Base-by-base conservation (phyloP, 306 rosid species). In the Cucurbita moschata region DNA sequence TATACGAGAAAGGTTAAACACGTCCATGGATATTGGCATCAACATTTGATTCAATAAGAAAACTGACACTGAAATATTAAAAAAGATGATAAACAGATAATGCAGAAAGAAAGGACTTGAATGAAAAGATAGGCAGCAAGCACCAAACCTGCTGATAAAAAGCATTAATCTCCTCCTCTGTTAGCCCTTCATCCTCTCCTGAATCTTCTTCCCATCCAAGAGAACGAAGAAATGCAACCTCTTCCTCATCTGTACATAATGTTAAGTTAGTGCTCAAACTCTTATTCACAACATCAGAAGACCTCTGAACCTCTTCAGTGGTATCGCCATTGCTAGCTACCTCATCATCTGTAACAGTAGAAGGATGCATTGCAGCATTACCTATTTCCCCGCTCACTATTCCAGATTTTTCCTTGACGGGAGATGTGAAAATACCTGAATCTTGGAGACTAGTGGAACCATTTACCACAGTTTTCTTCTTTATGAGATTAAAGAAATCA, bases 121-220 rank as follows among this genome's bases (percentile, higher is more conserved):
- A 68, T 70, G 44, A 35, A 19, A 26, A 49, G 14, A 13, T 30
- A 49, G 59, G 54, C 50, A 69, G 8, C 65, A 53, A 65, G 40
- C 66, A 75, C 46, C 73, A 75, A 80, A 94, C 99, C 89, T 83
- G 85, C 81, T 89, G 88, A 81, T 79, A 85, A 67, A 94, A 94
- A 19, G 90, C 79, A 84, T 72, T 86, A 67, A 94, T 94, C 87
- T 94, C 99, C 84, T 94, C 99, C 70, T 94, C 97, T 1, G 99
- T 94, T 26, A 91, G 91, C 42, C 91, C 99, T 54, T 77, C 99
- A 82, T 94, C 97, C 83, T 92, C 97, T 72, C 88, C 96, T 67
- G 89, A 84, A 82, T 83, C 83, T 83, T 94, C 99, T 74, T 86
- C 97, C 99, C 99, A 94, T 73, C 99, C 99, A 79, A 94, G 97